Evolutionary conservation across 352 stramenopile genomes (phyloP).

Genomic region (Phytopythium boreale): DNA sequence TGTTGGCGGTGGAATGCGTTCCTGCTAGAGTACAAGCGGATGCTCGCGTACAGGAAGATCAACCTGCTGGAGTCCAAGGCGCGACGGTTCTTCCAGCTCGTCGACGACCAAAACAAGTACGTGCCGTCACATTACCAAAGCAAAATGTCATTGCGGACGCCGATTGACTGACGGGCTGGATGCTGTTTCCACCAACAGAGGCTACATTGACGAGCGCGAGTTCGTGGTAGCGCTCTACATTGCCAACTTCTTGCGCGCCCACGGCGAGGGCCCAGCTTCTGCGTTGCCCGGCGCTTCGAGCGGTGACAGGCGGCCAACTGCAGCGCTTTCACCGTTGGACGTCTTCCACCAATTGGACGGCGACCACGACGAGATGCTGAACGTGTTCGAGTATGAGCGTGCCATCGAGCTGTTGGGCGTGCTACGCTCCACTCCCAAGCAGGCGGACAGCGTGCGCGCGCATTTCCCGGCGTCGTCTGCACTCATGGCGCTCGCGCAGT

Average conservation of each 20-base stretch:
- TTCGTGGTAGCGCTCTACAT: conserved; percentile 77
- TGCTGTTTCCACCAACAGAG: conserved; percentile 16
- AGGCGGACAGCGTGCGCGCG: conserved; percentile 15
- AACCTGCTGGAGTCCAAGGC: conserved; percentile 71
- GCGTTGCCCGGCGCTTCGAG: background rate
- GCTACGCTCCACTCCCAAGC: conserved; percentile 9
- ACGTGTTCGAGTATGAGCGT: conserved; percentile 67
- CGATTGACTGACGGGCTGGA: background rate
- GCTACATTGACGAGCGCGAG: conserved; percentile 68
- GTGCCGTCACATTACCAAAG: background rate
- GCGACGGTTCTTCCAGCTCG: conserved; percentile 61
- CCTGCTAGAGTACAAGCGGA: conserved; percentile 68
- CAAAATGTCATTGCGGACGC: background rate
- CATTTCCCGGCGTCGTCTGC: conserved; percentile 34
- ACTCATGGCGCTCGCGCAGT: conserved; percentile 44
- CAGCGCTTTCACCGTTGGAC: conserved; percentile 42
- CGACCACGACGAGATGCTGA: conserved; percentile 57
- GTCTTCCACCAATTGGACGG: conserved; percentile 60
- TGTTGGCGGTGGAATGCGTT: background rate
- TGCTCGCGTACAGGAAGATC: conserved; percentile 66
- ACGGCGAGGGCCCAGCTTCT: background rate
- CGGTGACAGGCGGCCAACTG: conserved; percentile 1
- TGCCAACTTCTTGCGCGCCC: conserved; percentile 54
- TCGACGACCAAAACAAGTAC: conserved; percentile 73
- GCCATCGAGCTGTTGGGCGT: conserved; percentile 49